Evolutionary conservation across 2,329 filamentous ascomycete genomes (phyloP).

Genomic region (Fusarium vanettenii): DNA sequence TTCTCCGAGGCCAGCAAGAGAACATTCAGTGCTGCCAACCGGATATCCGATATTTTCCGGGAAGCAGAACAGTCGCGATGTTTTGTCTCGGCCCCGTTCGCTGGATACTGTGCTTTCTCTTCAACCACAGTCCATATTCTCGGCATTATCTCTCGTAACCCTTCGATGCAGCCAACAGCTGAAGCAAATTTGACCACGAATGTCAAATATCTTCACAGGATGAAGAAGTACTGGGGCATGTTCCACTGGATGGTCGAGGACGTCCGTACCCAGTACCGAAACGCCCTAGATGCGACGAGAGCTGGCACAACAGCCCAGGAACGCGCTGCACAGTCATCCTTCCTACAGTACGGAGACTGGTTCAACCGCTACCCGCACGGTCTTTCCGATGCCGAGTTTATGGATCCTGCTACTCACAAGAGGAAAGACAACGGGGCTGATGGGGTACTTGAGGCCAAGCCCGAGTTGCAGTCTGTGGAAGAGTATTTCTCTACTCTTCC

Average conservation of each 20-base stretch:
- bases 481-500: slow-evolving; percentile 90
- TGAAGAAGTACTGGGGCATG: slow-evolving; percentile 99
- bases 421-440: slow-evolving; percentile 86
- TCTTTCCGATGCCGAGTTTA: slow-evolving; percentile 84
- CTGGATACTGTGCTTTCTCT: slow-evolving; percentile 93
- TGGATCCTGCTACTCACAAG: slow-evolving; percentile 75
- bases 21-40: slow-evolving; percentile 85
- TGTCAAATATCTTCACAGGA: slow-evolving; percentile 89
- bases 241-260: slow-evolving; percentile 97
- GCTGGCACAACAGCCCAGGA: slow-evolving; percentile 68
- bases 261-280: slow-evolving; percentile 86
- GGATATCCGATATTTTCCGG: slow-evolving; percentile 85
- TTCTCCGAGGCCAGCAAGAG: slow-evolving; percentile 79
- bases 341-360: slow-evolving; percentile 98
- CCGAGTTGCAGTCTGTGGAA: slow-evolving; percentile 91
- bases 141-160: slow-evolving; percentile 88
- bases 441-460: slow-evolving; percentile 87
- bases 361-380: slow-evolving; percentile 95
- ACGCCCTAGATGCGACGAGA: slow-evolving; percentile 83
- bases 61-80: slow-evolving; percentile 77
- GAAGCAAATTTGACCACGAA: slow-evolving; percentile 89
- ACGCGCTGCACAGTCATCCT: slow-evolving; percentile 64
- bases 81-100: slow-evolving; percentile 88
- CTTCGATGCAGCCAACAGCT: slow-evolving; percentile 77
- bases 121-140: slow-evolving; percentile 95